Conservation (phyloP, 1,139 yeast species). For the Pichia kudriavzevii region DNA sequence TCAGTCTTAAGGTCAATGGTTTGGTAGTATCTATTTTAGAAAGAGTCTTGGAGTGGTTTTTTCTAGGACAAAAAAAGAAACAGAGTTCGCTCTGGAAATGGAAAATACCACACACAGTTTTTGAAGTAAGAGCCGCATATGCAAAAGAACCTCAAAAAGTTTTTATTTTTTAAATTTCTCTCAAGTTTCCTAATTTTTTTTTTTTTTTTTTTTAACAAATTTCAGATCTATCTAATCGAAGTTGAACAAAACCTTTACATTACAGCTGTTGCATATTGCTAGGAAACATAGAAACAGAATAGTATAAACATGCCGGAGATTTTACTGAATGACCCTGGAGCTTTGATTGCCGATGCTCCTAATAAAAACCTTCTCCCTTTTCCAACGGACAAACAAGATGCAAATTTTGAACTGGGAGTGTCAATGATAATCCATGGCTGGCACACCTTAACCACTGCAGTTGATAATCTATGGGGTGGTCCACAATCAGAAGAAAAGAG, state of each 20-base stretch:
- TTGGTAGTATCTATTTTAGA: no score
- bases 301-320: slow-evolving; percentile 17
- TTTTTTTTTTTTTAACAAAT: slow-evolving; percentile 1
- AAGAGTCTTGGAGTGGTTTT: no score
- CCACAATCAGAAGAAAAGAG: slow-evolving; percentile 83
- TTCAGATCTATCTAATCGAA: no score
- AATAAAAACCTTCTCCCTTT: slow-evolving; percentile 39
- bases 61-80: no score
- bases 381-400: slow-evolving; percentile 60
- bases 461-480: slow-evolving; percentile 97
- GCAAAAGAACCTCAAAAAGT: no score
- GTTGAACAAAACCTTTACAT: no score
- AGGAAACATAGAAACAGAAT: not conserved
- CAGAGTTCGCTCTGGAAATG: no score
- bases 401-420: slow-evolving; percentile 86
- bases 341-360: slow-evolving; percentile 28
- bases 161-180: no score
- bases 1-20: no score
- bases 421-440: slow-evolving; percentile 83
- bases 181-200: no score
- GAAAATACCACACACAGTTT: no score
- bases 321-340: slow-evolving; percentile 24
- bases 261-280: not conserved
- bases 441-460: slow-evolving; percentile 87
- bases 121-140: no score